Percentiles rank a stretch among this genome's conserved stretches.
Evolutionary conservation across 78 protist species (phyloP).

Genomic region (Isochrysis galbana): DNA sequence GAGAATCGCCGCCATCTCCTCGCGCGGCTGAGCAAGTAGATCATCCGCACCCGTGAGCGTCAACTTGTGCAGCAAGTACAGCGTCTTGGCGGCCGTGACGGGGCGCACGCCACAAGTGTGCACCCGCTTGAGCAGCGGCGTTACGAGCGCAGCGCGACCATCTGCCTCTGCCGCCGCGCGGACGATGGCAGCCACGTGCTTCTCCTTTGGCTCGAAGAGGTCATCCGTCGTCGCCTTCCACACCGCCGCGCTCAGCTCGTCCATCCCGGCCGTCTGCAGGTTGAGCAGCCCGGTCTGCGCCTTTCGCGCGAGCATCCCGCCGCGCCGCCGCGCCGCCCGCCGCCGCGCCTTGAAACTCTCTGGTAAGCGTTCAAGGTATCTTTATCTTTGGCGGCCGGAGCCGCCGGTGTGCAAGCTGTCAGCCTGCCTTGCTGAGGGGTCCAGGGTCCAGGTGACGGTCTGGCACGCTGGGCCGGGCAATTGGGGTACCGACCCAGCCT

Average conservation of each 20-base stretch:
- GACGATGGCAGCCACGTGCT: neutral
- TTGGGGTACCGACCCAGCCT: too few relatives aligned
- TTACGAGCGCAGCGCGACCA: neutral
- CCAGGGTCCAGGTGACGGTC: too few relatives aligned
- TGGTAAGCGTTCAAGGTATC: too few relatives aligned
- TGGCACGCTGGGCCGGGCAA: too few relatives aligned
- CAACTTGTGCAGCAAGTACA: neutral
- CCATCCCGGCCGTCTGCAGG: neutral
- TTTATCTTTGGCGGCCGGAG: too few relatives aligned
- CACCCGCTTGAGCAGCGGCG: neutral
- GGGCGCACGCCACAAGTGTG: neutral
- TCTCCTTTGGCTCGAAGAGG: neutral
- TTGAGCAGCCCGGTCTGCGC: neutral
- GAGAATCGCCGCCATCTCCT: neutral
- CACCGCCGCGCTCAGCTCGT: neutral
- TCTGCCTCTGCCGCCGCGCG: neutral
- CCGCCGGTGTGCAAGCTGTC: too few relatives aligned
- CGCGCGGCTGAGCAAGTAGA: neutral
- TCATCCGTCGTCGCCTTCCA: constrained; percentile 8
- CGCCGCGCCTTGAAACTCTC: too few relatives aligned
- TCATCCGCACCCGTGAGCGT: neutral
- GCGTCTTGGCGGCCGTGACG: neutral
- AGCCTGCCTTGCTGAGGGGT: too few relatives aligned
- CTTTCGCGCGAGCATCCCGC: too few relatives aligned
- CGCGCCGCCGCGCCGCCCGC: too few relatives aligned